Conservation (phyloP, 2,329 filamentous ascomycete species). For the Xylariaceae sp. region DNA sequence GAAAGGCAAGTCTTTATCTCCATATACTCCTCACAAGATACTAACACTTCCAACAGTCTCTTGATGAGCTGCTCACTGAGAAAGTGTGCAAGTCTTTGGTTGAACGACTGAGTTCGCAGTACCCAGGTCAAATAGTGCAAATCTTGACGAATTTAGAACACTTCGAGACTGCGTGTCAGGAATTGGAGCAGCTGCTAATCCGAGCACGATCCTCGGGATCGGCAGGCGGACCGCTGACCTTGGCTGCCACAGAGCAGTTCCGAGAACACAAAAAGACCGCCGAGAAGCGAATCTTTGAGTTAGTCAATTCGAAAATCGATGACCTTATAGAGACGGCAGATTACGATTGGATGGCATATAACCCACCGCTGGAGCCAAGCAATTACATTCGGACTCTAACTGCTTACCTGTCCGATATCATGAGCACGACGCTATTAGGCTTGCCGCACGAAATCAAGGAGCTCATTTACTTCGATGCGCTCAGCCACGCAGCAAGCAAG, state of each 20-base stretch:
- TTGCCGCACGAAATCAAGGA: slow-evolving; percentile 97
- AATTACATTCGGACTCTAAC: slow-evolving; percentile 97
- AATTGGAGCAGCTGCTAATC: slow-evolving; percentile 85
- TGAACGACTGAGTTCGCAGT: slow-evolving; percentile 87
- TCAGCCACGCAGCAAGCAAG: slow-evolving; percentile 86
- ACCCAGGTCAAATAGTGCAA: slow-evolving; percentile 96
- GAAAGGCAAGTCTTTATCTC: slow-evolving; percentile 59
- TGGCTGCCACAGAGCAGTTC: slow-evolving; percentile 87
- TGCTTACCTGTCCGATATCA: slow-evolving; percentile 91
- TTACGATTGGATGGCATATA: slow-evolving; percentile 79
- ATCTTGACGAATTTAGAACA: slow-evolving; percentile 98
- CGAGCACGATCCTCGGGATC: slow-evolving; percentile 82
- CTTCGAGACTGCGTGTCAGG: slow-evolving; percentile 90
- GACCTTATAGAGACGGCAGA: slow-evolving; percentile 96
- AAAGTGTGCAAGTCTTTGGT: slow-evolving; percentile 92
- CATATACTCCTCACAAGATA: slow-evolving; percentile 16
- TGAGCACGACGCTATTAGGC: slow-evolving; percentile 91
- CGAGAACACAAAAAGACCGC: slow-evolving; percentile 91
- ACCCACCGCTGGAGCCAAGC: slow-evolving; percentile 73
- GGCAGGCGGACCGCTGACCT: slow-evolving; percentile 77
- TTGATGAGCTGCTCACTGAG: slow-evolving; percentile 92
- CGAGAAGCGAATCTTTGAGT: slow-evolving; percentile 96
- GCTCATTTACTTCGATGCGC: slow-evolving; percentile 95
- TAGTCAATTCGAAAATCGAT: slow-evolving; percentile 98
- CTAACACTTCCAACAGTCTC: slow-evolving; percentile 58